Base-by-base conservation (phyloP, 78 protist species). In the Pelomyxa schiedti region DNA sequence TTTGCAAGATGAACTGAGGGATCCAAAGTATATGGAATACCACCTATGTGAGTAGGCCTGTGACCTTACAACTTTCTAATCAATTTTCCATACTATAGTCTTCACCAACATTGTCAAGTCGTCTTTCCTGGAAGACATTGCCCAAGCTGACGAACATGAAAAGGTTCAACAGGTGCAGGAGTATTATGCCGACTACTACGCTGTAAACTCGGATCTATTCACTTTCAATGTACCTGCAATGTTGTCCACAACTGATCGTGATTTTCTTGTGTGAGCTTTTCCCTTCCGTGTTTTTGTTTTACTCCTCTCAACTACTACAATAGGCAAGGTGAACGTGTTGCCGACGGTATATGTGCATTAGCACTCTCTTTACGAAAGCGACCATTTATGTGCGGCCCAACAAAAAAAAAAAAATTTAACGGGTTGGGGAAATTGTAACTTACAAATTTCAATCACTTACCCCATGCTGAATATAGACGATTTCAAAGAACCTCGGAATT, bases 101-200 rank as follows among this genome's bases (percentile, higher is more conserved):
- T 95, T 95, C 81, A 42, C 95, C 69, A 95, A 95, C 82, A 39
- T 70, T 3, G 39, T 92, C 3, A 7, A 38, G 42, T 8, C 28
- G 16, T 38, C 39, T 7, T 3, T 28, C 22, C 66, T 95, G 35
- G 86, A 75, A 42, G 65, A 72, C 28, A 74, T 96, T 5, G 98
- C 98, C 24, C 81, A 88, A 28, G 88, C 94, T 9, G 98, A 95
- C 72, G 81, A 76, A 69, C 76, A 80, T 69, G 94, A 90, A 40
- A 81, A 79, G 4, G 94, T 95, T 7, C 5, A 40, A 66, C 72
- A 86, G 72, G 81, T 77, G 28, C 94, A 92, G 58, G 98, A 94
- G 79, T 41, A 70, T 42, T 96, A 42, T 75, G 93, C 83, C 30
- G 99, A 96, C 78, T 90, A 47, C 67, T 83, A 40, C 29, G 85